Evolutionary conservation across 805 yeast species (phyloP), one percentile per base, ranked within the genome.

Genomic region (Jamesozyma rosinii): DNA sequence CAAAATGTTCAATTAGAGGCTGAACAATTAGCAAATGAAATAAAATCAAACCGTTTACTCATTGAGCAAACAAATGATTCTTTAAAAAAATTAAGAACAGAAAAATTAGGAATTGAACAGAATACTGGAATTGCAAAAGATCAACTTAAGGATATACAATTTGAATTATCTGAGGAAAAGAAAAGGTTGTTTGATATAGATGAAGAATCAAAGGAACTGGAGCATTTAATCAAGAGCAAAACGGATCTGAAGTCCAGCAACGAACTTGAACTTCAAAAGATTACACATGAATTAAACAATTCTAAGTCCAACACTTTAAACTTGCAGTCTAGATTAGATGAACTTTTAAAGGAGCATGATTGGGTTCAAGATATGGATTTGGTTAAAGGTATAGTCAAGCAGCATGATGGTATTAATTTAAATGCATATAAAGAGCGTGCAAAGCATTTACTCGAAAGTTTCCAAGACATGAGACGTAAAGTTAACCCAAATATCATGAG

Each of bases 401-500:
- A 79, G 47, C 74, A 79, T 57, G 78, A 79, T 0, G 74, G 77
- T 49, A 71, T 81, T 37, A 75, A 86, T 52, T 59, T 86, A 18
- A 76, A 71, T 8, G 81, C 81, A 46, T 74, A 81, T 51, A 75
- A 77, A 49, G 74, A 71, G 19, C 75, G 81, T 48, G 73, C 79
- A 34, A 64, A 64, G 11, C 71, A 74, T 38, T 71, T 86, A 49
- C 67, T 72, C 17, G 82, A 74, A 27, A 72, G 78, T 48, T 77
- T 79, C 54, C 72, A 76, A 43, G 76, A 75, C 4, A 77, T 90
- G 83, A 82, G 76, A 64, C 73, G 87, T 44, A 85, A 81, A 49
- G 95, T 89, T 15, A 87, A 88, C 53, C 72, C 82, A 2, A 83
- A 88, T 55, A 86, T 87, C 48, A 84, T 84, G 95, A 80, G 80